These are phyloP conservation scores for Candida tetrigidarum DNA, from an alignment of 1,139 yeast species.

Conservation along the genomic window DNA sequence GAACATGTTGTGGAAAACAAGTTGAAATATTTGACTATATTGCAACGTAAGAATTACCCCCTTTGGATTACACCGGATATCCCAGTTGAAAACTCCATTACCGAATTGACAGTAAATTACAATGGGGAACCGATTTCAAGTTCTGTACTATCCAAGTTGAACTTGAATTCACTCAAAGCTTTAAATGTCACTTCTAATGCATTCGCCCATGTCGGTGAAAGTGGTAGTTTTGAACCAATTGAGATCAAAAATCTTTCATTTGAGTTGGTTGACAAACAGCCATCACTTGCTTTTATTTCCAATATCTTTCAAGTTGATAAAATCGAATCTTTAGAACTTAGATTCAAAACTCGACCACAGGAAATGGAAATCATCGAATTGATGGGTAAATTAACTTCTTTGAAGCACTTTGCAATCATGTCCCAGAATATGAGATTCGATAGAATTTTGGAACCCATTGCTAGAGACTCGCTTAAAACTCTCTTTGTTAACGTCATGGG, in stretches of 20 bases:
- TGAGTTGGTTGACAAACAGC: slow-evolving; percentile 8
- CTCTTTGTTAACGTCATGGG: slow-evolving; percentile 14
- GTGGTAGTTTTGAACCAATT: not conserved
- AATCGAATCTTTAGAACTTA: slow-evolving; percentile 7
- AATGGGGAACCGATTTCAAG: slow-evolving; percentile 1
- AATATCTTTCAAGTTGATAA: not conserved
- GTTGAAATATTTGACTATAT: slow-evolving; percentile 1
- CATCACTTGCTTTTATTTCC: not conserved
- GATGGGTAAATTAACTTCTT: not conserved
- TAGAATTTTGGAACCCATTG: slow-evolving; percentile 1
- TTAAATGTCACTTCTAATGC: not conserved
- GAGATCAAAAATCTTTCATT: slow-evolving; percentile 5
- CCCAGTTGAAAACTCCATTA: slow-evolving; percentile 2
- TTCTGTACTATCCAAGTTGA: not conserved
- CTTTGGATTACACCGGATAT: slow-evolving; percentile 2
- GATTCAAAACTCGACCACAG: slow-evolving; percentile 8
- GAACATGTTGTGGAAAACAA: not conserved
- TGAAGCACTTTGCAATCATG: slow-evolving; percentile 11
- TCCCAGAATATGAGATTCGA: slow-evolving; percentile 12
- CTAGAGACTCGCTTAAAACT: slow-evolving; percentile 2
- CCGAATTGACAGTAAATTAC: not conserved
- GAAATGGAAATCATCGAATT: slow-evolving; percentile 4
- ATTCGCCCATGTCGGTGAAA: not conserved
- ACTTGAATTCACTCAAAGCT: not conserved
- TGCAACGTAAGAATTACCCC: not conserved